Evolutionary conservation across 257 asterid genomes (phyloP).

Genomic region (Solanum raphanifolium): DNA sequence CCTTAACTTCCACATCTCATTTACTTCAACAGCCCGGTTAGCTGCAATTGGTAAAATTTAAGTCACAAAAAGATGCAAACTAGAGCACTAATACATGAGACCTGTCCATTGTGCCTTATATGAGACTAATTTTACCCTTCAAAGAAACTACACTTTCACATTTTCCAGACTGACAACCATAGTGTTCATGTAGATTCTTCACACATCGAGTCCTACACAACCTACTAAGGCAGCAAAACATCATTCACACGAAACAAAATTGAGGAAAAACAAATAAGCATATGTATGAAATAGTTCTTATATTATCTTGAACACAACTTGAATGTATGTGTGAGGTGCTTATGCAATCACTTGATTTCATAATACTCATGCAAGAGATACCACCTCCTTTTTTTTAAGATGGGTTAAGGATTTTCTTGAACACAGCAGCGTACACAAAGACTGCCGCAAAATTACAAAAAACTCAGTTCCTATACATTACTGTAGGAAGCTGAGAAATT

Average conservation of each 20-base stretch:
- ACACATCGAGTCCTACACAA: neutral
- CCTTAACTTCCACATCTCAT: slow-evolving; percentile 86
- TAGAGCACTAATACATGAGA: neutral
- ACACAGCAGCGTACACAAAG: neutral
- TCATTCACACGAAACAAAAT: neutral
- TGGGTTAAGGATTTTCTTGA: neutral
- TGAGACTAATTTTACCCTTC: neutral
- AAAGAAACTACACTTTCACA: neutral
- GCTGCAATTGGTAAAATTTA: slow-evolving; percentile 30
- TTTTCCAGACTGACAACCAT: neutral
- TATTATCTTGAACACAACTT: neutral
- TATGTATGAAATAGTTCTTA: neutral
- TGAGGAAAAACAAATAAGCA: neutral
- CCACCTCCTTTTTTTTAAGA: neutral
- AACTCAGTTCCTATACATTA: neutral
- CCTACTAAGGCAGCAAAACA: neutral
- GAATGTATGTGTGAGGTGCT: neutral
- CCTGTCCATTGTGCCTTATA: neutral
- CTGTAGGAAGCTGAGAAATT: neutral
- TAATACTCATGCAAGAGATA: neutral
- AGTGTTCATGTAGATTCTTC: neutral
- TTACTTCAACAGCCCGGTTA: slow-evolving; percentile 80
- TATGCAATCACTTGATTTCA: neutral
- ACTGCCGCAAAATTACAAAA: neutral
- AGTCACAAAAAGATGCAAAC: neutral